A percentile compares a stretch with the other conserved stretches of the same genome.
These are phyloP conservation scores for Tricholoma sp. DNA, from an alignment of 768 basidiomycete species.

Conservation along the genomic window DNA sequence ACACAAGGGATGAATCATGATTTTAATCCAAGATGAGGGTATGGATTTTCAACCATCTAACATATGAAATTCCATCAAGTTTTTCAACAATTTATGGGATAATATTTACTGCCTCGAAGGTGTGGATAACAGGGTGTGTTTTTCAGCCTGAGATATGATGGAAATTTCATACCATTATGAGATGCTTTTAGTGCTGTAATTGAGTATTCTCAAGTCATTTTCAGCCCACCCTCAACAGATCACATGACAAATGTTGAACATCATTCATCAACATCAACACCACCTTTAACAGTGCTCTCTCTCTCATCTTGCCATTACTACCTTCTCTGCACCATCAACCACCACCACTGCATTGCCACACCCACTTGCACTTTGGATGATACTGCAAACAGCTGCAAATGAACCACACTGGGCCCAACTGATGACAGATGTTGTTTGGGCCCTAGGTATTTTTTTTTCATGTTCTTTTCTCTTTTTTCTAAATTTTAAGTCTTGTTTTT, in stretches of 20 bases:
- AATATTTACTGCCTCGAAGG: too few species aligned
- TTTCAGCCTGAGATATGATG: too few species aligned
- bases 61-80: too few species aligned
- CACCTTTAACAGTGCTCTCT: neutral
- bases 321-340: neutral
- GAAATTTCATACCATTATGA: too few species aligned
- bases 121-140: too few species aligned
- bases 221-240: neutral
- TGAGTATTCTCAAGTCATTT: too few species aligned
- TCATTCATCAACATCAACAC: neutral
- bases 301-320: neutral
- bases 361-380: too few species aligned
- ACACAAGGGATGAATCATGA: too few species aligned
- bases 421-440: neutral
- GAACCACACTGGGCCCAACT: neutral
- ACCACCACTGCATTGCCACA: neutral
- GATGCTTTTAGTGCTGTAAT: too few species aligned
- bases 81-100: neutral
- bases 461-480: too few species aligned
- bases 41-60: too few species aligned
- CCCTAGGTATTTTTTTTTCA: neutral
- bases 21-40: too few species aligned
- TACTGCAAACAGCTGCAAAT: neutral
- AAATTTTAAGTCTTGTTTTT: neutral
- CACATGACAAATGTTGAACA: neutral